These are phyloP conservation scores for Auricularia sp. DNA, from an alignment of 768 basidiomycete genomes.

Conservation along the genomic window DNA sequence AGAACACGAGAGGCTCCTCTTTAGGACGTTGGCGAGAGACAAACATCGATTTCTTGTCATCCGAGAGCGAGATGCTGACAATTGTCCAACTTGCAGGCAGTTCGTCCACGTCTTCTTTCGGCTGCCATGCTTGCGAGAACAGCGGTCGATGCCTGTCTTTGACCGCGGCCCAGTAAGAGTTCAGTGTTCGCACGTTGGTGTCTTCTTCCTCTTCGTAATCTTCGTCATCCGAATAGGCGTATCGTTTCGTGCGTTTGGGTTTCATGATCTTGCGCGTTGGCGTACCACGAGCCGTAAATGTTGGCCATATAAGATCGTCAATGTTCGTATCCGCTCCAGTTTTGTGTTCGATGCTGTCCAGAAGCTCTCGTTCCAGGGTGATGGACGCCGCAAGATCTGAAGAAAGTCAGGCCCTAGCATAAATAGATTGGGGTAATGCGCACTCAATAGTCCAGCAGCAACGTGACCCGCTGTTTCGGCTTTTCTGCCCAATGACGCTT, in stretches of 20 bases:
- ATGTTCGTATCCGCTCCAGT: constrained; percentile 30
- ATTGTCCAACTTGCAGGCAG: constrained; percentile 78
- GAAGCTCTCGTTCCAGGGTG: constrained; percentile 75
- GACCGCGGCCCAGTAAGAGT: constrained; percentile 54
- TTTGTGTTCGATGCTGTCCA: constrained; percentile 73
- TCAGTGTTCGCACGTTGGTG: constrained; percentile 19
- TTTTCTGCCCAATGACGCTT: constrained; percentile 64
- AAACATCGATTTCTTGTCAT: constrained; percentile 76
- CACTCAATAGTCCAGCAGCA: constrained; percentile 47
- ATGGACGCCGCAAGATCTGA: constrained; percentile 67
- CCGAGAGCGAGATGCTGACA: constrained; percentile 72
- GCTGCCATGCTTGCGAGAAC: constrained; percentile 10
- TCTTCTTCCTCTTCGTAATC: constrained; percentile 30
- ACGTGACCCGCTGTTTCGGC: constrained; percentile 37
- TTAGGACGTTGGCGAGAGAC: constrained; percentile 65
- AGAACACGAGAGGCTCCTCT: constrained; percentile 66
- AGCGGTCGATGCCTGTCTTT: constrained; percentile 44
- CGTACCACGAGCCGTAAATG: constrained; percentile 20
- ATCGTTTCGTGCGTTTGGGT: constrained; percentile 15
- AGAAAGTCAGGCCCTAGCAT: neutral
- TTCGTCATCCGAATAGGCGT: constrained; percentile 18
- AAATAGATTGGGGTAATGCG: neutral
- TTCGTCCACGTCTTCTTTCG: constrained; percentile 17
- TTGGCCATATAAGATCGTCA: constrained; percentile 75
- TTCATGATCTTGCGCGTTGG: constrained; percentile 1